Evolutionary conservation across 805 yeast species (phyloP).

Genomic region (Cephaloascus albidus): DNA sequence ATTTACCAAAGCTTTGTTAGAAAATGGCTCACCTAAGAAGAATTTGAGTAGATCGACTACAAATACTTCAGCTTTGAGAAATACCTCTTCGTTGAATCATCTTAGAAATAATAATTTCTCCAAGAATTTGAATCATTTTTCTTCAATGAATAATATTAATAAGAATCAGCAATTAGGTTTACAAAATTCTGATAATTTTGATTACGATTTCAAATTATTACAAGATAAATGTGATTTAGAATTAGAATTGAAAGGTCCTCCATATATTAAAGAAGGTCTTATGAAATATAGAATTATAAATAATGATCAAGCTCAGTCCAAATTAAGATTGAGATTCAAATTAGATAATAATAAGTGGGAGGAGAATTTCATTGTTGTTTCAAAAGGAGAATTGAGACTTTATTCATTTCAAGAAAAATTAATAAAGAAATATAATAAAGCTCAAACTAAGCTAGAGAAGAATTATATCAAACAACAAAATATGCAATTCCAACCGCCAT

Average conservation of each 20-base stretch:
- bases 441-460: slow-evolving; percentile 18
- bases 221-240: slow-evolving; percentile 39
- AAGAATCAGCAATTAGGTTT: neutral
- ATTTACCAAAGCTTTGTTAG: slow-evolving; percentile 26
- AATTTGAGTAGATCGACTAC: neutral
- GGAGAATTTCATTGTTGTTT: slow-evolving; percentile 55
- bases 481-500: neutral
- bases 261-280: slow-evolving; percentile 72
- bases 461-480: neutral
- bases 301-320: slow-evolving; percentile 17
- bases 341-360: slow-evolving; percentile 22
- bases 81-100: neutral
- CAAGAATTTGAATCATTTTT: neutral
- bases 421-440: slow-evolving; percentile 21
- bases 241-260: slow-evolving; percentile 62
- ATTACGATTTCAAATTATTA: slow-evolving; percentile 1
- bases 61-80: neutral
- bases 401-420: slow-evolving; percentile 43
- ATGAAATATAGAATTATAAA: slow-evolving; percentile 30
- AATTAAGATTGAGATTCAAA: slow-evolving; percentile 5
- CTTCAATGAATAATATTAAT: neutral
- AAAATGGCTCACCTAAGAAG: neutral
- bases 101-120: neutral
- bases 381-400: slow-evolving; percentile 54
- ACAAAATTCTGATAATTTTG: slow-evolving; percentile 1